A percentile compares a stretch with the other conserved stretches of the same genome.
Evolutionary conservation across 495 filamentous ascomycete genomes (phyloP).

Genomic region (Jackrogersella multiformis): DNA sequence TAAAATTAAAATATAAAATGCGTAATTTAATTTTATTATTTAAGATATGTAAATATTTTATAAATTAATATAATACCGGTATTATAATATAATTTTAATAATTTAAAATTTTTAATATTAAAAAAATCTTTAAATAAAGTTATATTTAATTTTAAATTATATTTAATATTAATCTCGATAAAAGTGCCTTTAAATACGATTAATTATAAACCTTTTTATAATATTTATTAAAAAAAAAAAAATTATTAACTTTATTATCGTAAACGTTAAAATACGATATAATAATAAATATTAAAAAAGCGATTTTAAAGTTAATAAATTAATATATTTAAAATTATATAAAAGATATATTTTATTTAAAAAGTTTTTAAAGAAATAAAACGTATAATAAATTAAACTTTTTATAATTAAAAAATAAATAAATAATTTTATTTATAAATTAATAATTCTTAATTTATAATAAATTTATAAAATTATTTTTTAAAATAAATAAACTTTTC

Average conservation of each 20-base stretch:
- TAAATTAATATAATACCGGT: too few relatives aligned
- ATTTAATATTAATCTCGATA: neutral
- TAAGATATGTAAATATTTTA: too few relatives aligned
- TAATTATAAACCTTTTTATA: neutral
- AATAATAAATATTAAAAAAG: too few relatives aligned
- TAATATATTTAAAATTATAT: too few relatives aligned
- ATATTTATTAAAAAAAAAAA: neutral
- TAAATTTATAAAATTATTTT: neutral
- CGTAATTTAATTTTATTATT: too few relatives aligned
- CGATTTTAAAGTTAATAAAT: neutral
- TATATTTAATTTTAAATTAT: too few relatives aligned
- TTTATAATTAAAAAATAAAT: neutral
- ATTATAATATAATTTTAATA: too few relatives aligned
- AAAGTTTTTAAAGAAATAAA: neutral
- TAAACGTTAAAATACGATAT: neutral
- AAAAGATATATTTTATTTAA: too few relatives aligned
- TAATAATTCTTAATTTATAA: neutral
- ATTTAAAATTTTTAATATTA: too few relatives aligned
- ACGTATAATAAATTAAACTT: neutral
- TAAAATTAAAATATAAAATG: too few relatives aligned
- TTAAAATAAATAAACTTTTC: too few relatives aligned
- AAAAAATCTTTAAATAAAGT: neutral
- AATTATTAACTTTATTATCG: neutral
- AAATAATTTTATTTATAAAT: neutral
- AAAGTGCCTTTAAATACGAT: neutral